phyloP scores from a whole-genome alignment of 2,329 filamentous ascomycete species.

The Chrysosphaeria jannelii region DNA sequence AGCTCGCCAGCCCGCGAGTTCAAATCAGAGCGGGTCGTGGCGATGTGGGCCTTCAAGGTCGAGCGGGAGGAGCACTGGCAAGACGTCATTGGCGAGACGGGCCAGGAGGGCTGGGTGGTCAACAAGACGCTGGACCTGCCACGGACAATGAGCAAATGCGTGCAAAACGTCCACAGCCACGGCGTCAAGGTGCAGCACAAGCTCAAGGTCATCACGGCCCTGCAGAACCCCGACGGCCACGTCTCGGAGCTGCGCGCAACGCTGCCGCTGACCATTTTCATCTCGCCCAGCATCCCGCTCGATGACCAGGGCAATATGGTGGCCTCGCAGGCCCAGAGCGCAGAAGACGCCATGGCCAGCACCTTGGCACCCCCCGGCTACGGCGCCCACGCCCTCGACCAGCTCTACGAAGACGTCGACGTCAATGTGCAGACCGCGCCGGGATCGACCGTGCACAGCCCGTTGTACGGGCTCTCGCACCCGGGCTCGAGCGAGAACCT shows the following conservation, averaged over 20 bases:
- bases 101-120: slow-evolving; percentile 32
- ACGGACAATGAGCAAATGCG: slow-evolving; percentile 49
- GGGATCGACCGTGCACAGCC: slow-evolving; percentile 50
- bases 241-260: slow-evolving; percentile 80
- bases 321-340: slow-evolving; percentile 20
- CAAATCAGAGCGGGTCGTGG: slow-evolving; percentile 32
- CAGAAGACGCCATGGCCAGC: slow-evolving; percentile 10
- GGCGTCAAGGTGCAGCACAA: slow-evolving; percentile 86
- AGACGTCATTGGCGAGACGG: slow-evolving; percentile 34
- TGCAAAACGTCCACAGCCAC: slow-evolving; percentile 69
- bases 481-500: slow-evolving; percentile 62
- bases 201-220: slow-evolving; percentile 64
- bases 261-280: slow-evolving; percentile 74
- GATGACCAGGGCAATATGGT: slow-evolving; percentile 65
- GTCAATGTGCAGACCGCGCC: slow-evolving; percentile 49
- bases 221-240: slow-evolving; percentile 87
- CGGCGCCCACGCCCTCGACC: slow-evolving; percentile 66
- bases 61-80: slow-evolving; percentile 32
- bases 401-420: slow-evolving; percentile 70
- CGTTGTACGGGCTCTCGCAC: slow-evolving; percentile 40
- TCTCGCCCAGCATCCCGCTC: slow-evolving; percentile 74
- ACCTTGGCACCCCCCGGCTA: slow-evolving; percentile 72
- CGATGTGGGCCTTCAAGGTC: slow-evolving; percentile 24
- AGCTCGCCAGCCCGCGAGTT: slow-evolving; percentile 21
- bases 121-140: slow-evolving; percentile 39